These are phyloP conservation scores for Talaromyces adpressus DNA, from an alignment of 495 filamentous ascomycete genomes.

Conservation along the genomic window DNA sequence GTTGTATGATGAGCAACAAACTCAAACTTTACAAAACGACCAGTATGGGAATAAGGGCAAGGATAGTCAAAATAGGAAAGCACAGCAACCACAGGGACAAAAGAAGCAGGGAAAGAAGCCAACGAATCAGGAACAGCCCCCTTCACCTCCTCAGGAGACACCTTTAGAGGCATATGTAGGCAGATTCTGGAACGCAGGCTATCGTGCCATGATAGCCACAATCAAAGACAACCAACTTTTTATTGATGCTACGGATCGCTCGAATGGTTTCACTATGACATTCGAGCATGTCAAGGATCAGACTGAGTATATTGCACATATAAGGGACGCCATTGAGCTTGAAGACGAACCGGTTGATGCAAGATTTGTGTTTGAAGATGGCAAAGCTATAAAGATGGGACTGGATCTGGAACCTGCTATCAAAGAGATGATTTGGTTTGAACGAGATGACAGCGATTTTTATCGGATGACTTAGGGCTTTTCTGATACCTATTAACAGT, in stretches of 20 bases:
- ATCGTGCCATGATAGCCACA: conserved; percentile 12
- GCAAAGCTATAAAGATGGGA: conserved; percentile 16
- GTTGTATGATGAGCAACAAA: background rate
- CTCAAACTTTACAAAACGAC: background rate
- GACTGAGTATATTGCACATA: conserved; percentile 8
- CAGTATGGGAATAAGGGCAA: background rate
- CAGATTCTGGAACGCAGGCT: conserved; percentile 15
- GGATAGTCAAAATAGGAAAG: background rate
- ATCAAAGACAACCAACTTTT: conserved; percentile 21
- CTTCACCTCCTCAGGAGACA: conserved; percentile 1
- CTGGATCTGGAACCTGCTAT: conserved; percentile 14
- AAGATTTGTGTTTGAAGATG: conserved; percentile 18
- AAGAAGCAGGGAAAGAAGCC: conserved; percentile 1
- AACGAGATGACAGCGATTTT: background rate
- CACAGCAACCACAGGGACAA: background rate
- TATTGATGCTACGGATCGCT: conserved; percentile 27
- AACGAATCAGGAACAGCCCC: background rate
- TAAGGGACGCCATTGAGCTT: conserved; percentile 2
- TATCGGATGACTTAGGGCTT: background rate
- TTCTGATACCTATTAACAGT: background rate
- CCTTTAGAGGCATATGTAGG: conserved; percentile 11
- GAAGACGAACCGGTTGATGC: conserved; percentile 8
- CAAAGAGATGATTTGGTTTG: conserved; percentile 24
- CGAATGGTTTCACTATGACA: conserved; percentile 14
- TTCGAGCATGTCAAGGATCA: conserved; percentile 9